phyloP scores from a whole-genome alignment of 2,329 filamentous ascomycete species.

The Gyromitra esculenta region DNA sequence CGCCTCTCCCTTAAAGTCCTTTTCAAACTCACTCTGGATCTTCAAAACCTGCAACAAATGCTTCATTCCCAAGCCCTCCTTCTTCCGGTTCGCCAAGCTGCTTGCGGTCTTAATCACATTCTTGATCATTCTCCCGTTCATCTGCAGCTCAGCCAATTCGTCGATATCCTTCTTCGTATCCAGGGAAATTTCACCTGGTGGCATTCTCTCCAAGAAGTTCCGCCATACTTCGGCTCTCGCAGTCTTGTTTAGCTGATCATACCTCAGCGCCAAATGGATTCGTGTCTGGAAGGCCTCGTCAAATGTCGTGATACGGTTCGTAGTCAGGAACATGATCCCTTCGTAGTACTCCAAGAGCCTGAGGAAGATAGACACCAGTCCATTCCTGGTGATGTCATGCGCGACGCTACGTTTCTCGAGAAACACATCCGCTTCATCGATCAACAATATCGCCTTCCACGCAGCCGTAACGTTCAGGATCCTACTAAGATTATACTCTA shows the following conservation, averaged over 20 bases:
- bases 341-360: conserved; percentile 62
- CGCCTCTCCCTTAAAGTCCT: conserved; percentile 6
- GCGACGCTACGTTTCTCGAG: conserved; percentile 77
- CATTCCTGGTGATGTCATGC: conserved; percentile 84
- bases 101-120: conserved; percentile 59
- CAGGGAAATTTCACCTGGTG: conserved; percentile 1
- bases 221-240: conserved; percentile 58
- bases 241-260: conserved; percentile 56
- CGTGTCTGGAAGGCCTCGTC: conserved; percentile 61
- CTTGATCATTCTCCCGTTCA: conserved; percentile 61
- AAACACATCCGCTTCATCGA: conserved; percentile 87
- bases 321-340: conserved; percentile 63
- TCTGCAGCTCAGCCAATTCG: conserved; percentile 51
- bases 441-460: conserved; percentile 84
- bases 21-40: conserved; percentile 56
- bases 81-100: conserved; percentile 57
- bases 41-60: conserved; percentile 57
- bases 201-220: conserved; percentile 52
- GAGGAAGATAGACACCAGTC: conserved; percentile 70
- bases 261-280: conserved; percentile 60
- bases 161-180: conserved; percentile 36
- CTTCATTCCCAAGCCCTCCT: conserved; percentile 55
- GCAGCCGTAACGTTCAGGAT: conserved; percentile 86
- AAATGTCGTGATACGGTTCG: conserved; percentile 61
- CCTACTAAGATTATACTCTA: conserved; percentile 81